Evolutionary conservation across 1,139 yeast genomes (phyloP), one percentile per base, ranked within the genome.

Genomic region (Yamadazyma membranifaciens): DNA sequence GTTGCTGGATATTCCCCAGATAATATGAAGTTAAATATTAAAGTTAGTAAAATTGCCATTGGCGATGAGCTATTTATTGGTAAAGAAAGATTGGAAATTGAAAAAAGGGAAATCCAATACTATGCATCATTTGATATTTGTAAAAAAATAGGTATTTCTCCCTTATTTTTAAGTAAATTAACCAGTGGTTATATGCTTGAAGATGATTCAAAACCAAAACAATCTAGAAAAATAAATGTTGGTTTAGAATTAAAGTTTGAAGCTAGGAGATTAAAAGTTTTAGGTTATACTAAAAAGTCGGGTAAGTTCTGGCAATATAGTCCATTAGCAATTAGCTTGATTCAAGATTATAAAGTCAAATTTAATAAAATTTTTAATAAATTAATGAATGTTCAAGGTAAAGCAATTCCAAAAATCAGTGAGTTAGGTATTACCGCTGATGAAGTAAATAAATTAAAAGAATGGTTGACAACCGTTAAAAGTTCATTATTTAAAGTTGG

Each of bases 221-320:
- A 47, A 22, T 50, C 50, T 17, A 78, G 71, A 49, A 77, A 77
- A 51, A 59, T 73, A n/a, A 86, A 91, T 55, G 73, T 92, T 55
- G 98, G 98, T 25, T 70, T 92, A 50, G 88, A 86, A 47, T 71
- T 92, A 59, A 89, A 91, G 62, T 86, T 83, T 62, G 96, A 91
- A 51, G 80, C 79, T 27, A 80, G 80, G 50, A 79, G 88, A 53
- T 78, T 80, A 54, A 92, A 91, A 63, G 98, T 87, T 6, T 72
- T 91, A 49, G 98, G 98, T 2, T 91, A 82, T 63, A 80, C 96
- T 4, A 77, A 81, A 48, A 81, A 82, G 52, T 69, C 67, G 35
- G 80, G 76, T 16, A 79, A 73, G 45, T 82, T 81, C 34, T 94
- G 98, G 98, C 91, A 83, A 52, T 92, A 72, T 61, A 86, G 95